Evolutionary conservation across 306 rosid species (phyloP), one percentile per base, ranked within the genome.

Genomic region (Sophora flavescens): DNA sequence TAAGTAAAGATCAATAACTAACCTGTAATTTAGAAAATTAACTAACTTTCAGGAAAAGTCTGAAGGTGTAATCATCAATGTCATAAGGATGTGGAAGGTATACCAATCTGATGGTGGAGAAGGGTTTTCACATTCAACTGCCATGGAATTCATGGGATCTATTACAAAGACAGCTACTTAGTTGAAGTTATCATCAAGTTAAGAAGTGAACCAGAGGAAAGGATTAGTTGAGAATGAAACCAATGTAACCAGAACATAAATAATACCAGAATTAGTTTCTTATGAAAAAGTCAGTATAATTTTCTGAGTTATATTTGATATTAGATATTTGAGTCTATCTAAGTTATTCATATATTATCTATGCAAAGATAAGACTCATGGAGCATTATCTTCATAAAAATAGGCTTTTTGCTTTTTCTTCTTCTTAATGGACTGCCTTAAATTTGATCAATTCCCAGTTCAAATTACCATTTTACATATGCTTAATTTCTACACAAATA

Each of bases 191-290:
- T n/a, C n/a, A 52, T 35, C 15, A 44, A n/a, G 33, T 14, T 12
- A 53, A 16, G 15, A 11, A 51, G 15, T 32, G 38, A 22, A 42
- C 42, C 4, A 6, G 58, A 50, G 2, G 30, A 28, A 28, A 28
- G 30, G 26, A 44, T 72, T 54, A 41, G 50, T 44, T 10, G 41
- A 54, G 47, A 54, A 60, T 72, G 36, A 79, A 45, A 11, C 56
- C 36, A 41, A 16, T 15, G 44, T 80, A 68, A 66, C 58, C 52
- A 62, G 66, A 62, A 22, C 42, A 17, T 68, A 51, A 69, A 62
- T 17, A 35, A 41, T 51, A 36, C 15, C 28, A 17, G 17, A 62
- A 16, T 48, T 62, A 38, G 70, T 35, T 38, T 6, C 14, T 48
- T 14, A 26, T 44, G 45, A 41, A 38, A 36, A 13, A 18, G 5